phyloP scores from a whole-genome alignment of 73 alveolate genomes.

The Urostyla sp. region DNA sequence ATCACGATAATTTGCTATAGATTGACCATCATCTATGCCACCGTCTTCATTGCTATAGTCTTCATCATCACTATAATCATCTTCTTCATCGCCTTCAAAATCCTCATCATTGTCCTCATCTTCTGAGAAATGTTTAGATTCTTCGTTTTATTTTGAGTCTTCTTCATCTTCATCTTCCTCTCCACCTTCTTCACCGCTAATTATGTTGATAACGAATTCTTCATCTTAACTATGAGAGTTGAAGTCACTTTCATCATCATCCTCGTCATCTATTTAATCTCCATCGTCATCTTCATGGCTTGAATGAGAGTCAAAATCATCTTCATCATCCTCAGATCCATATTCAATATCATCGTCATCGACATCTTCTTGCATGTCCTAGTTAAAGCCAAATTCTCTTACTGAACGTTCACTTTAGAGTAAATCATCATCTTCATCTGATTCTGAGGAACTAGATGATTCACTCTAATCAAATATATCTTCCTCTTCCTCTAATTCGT shows the following conservation, averaged over 20 bases:
- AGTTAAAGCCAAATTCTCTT: conserved; percentile 33
- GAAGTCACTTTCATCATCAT: background rate
- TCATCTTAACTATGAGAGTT: background rate
- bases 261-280: background rate
- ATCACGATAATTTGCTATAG: background rate
- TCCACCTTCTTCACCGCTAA: background rate
- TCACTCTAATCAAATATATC: conserved; percentile 7
- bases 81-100: conserved; percentile 46
- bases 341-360: conserved; percentile 13
- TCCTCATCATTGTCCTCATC: too few species aligned
- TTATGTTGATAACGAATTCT: background rate
- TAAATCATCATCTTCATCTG: conserved; percentile 33
- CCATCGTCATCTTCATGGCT: conserved; percentile 10
- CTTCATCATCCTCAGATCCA: conserved; percentile 11
- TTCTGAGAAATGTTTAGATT: too few species aligned
- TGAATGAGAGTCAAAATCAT: background rate
- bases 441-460: background rate
- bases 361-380: background rate
- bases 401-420: conserved; percentile 34
- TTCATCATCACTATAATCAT: conserved; percentile 18
- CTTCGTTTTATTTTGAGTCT: too few species aligned
- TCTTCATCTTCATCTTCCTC: conserved; percentile 1
- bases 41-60: conserved; percentile 1
- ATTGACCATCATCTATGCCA: background rate
- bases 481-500: conserved; percentile 30